Evolutionary conservation across 805 yeast species (phyloP).

Genomic region (Candida caryicola): DNA sequence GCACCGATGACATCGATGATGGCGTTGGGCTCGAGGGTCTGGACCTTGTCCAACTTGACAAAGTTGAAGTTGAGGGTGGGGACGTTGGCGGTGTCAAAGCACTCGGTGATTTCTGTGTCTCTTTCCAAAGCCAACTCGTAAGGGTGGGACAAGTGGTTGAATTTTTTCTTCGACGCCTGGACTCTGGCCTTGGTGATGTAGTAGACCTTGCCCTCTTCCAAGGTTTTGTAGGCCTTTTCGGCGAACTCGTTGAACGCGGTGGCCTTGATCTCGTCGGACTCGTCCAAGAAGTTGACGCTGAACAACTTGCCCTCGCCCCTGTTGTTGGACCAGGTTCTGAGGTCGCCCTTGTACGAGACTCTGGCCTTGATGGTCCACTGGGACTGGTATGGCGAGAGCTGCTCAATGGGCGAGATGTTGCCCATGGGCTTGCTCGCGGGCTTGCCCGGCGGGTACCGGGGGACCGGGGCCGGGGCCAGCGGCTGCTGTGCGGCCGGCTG

Average conservation of each 20-base stretch:
- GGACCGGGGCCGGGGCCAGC: constrained; percentile 11
- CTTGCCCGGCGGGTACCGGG: constrained; percentile 5
- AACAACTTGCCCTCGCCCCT: constrained; percentile 89
- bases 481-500: constrained; percentile 9
- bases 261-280: constrained; percentile 93
- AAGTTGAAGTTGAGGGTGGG: constrained; percentile 81
- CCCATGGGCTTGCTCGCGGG: constrained; percentile 11
- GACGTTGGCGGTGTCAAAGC: constrained; percentile 57
- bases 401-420: constrained; percentile 72
- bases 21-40: constrained; percentile 65
- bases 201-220: constrained; percentile 89
- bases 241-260: constrained; percentile 90
- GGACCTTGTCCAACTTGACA: constrained; percentile 63
- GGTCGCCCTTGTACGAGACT: constrained; percentile 81
- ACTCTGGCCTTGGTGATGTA: constrained; percentile 79
- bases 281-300: constrained; percentile 84
- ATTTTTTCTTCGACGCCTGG: constrained; percentile 80
- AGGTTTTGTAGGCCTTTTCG: constrained; percentile 66
- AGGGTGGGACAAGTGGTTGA: constrained; percentile 79
- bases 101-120: constrained; percentile 72
- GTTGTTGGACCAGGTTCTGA: constrained; percentile 82
- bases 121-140: constrained; percentile 82
- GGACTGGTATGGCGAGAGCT: constrained; percentile 85
- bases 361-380: constrained; percentile 93
- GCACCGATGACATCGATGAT: constrained; percentile 87